Evolutionary conservation across 1,284 basidiomycete genomes (phyloP).

Genomic region (Apiotrichum brassicae): DNA sequence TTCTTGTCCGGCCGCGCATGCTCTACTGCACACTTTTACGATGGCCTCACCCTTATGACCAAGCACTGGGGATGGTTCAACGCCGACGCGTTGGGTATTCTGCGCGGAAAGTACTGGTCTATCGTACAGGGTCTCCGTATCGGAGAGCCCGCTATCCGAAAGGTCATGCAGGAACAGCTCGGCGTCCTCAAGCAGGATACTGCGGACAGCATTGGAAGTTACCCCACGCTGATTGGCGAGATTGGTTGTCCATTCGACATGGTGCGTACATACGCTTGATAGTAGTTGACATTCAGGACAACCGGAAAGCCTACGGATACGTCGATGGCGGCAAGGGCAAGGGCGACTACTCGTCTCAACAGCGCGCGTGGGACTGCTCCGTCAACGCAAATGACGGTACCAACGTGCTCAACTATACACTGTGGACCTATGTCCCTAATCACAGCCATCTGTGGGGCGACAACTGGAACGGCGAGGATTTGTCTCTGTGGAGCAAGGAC

Average conservation of each 20-base stretch:
- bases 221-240: conserved; percentile 90
- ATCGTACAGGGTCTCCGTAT: conserved; percentile 55
- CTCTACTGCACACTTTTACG: conserved; percentile 87
- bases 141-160: conserved; percentile 75
- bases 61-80: conserved; percentile 96
- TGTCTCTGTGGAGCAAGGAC: conserved; percentile 80
- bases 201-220: conserved; percentile 54
- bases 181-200: conserved; percentile 67
- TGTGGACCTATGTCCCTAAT: conserved; percentile 83
- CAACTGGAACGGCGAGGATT: conserved; percentile 89
- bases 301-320: conserved; percentile 73
- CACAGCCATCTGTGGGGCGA: conserved; percentile 83
- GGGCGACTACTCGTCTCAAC: conserved; percentile 74
- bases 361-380: conserved; percentile 83
- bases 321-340: conserved; percentile 65
- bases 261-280: conserved; percentile 28
- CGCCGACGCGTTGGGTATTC: conserved; percentile 58
- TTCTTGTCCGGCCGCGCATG: conserved; percentile 65
- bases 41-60: conserved; percentile 68
- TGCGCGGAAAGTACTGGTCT: conserved; percentile 75
- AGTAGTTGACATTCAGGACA: conserved; percentile 50
- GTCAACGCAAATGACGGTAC: conserved; percentile 80
- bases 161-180: conserved; percentile 76
- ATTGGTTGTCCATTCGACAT: conserved; percentile 92
- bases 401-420: conserved; percentile 73